Conservation (phyloP, 352 stramenopile genomes). For the Phytophthora citricola region DNA sequence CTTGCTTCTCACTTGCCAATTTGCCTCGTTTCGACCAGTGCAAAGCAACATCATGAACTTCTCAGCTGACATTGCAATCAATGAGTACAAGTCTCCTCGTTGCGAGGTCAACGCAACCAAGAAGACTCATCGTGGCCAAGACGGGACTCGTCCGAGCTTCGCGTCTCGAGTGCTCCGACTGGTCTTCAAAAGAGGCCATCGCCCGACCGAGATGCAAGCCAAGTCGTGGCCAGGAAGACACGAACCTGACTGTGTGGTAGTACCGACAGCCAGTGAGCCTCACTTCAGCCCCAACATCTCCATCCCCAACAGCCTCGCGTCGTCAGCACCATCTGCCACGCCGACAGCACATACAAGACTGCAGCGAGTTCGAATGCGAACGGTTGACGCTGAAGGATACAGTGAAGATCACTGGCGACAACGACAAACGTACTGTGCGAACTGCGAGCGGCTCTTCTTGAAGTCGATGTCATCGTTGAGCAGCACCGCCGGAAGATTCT, state of each 20-base stretch:
- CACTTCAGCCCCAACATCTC: conserved; percentile 21
- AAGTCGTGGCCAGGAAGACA: conserved; percentile 26
- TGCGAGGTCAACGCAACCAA: background rate
- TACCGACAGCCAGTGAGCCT: background rate
- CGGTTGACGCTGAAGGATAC: background rate
- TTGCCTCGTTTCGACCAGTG: background rate
- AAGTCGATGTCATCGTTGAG: conserved; percentile 24
- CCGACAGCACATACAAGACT: background rate
- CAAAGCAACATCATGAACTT: conserved; percentile 11
- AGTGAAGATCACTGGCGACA: conserved; percentile 15
- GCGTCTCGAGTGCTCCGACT: conserved; percentile 17
- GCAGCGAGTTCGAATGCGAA: background rate
- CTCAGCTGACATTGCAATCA: background rate
- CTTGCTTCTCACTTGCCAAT: conserved; percentile 16
- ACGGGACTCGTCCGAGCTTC: conserved; percentile 8
- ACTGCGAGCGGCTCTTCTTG: conserved; percentile 35
- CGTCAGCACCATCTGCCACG: background rate
- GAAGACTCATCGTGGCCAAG: background rate
- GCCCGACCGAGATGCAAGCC: background rate
- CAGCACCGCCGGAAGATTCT: conserved; percentile 29
- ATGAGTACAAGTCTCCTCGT: background rate
- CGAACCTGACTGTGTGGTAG: background rate
- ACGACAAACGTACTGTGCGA: conserved; percentile 21
- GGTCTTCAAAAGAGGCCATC: conserved; percentile 2
- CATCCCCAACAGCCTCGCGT: conserved; percentile 2